Base-by-base conservation (phyloP, 176 grass and related monocot genomes). In the Oryza longistaminata region DNA sequence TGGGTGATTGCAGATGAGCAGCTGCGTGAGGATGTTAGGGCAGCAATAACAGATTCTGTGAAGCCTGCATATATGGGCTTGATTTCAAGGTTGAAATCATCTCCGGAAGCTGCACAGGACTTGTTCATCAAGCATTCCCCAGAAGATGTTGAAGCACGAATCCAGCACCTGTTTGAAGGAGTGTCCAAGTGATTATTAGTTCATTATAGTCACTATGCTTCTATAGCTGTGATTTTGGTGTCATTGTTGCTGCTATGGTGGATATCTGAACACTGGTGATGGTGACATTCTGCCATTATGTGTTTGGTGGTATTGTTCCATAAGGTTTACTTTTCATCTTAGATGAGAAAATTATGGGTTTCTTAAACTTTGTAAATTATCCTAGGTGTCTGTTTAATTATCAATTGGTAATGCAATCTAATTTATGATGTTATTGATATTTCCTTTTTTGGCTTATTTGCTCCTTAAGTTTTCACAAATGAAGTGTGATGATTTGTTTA, bases 1-100 rank as follows among this genome's bases (percentile, higher is more conserved):
- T 98, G 93, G 95, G 82, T 95, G 64, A 91, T 98, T 25, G 78
- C 85, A 34, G 89, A 98, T 80, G 96, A 93, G 42, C 92, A 95
- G 80, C 64, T 95, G 80, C 70, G 78, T 19, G 66, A 65, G 1
- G 93, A 99, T 70, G 79, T 96, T 29, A 83, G 85, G 72, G 60
- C 82, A 12, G 52, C 89, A 46, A 85, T 96, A 62, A 7, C 62
- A 66, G 83, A 92, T 83, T 82, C 88, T 0, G 91, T 96, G 44
- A 80, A 91, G 53, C 86, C 93, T 39, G 90, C 86, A 25, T 99
- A 99, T 82, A 69, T 75, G 48, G 88, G 74, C 60, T 89, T 99
- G 37, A 64, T 96, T 35, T 83, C 42, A 0, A 95, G 86, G 84
- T 81, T 96, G 79, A 88, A 80, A 71, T 78, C 74, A 44, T 89